Evolutionary conservation across 768 basidiomycete genomes (phyloP).

Genomic region (Lyophyllum semitale): DNA sequence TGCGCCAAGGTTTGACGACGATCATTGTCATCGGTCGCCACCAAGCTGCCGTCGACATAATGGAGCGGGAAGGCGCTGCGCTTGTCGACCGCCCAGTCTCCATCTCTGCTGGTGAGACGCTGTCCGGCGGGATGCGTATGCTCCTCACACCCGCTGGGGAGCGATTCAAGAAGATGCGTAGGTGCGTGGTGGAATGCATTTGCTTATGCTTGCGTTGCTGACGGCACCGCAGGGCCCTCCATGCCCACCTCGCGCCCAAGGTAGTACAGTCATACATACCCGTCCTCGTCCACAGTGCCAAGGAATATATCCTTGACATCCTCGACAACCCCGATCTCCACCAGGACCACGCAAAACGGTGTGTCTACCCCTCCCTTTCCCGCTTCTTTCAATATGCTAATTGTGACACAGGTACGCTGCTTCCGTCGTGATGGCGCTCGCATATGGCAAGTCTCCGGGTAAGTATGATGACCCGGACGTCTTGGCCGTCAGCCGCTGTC

Average conservation of each 20-base stretch:
- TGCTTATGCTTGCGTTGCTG: neutral
- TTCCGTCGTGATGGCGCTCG: slow-evolving; percentile 50
- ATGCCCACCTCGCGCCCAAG: slow-evolving; percentile 60
- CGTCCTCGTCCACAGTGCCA: slow-evolving; percentile 46
- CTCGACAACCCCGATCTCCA: slow-evolving; percentile 44
- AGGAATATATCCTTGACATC: slow-evolving; percentile 47
- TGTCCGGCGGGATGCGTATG: slow-evolving; percentile 60
- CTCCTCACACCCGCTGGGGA: slow-evolving; percentile 59
- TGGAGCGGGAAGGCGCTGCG: slow-evolving; percentile 63
- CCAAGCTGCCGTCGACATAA: slow-evolving; percentile 62
- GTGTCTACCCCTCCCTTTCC: neutral
- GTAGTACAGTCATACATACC: slow-evolving; percentile 48
- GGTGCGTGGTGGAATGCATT: slow-evolving; percentile 29
- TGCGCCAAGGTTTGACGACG: slow-evolving; percentile 49
- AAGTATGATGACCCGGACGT: slow-evolving; percentile 49
- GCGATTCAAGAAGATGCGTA: slow-evolving; percentile 61
- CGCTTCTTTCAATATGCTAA: neutral
- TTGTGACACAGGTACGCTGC: slow-evolving; percentile 42
- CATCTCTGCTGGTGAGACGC: slow-evolving; percentile 60
- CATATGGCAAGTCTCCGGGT: slow-evolving; percentile 46
- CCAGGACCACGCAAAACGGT: slow-evolving; percentile 53
- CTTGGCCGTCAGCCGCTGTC: slow-evolving; percentile 43
- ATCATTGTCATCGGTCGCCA: slow-evolving; percentile 50
- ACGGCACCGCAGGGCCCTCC: slow-evolving; percentile 45
- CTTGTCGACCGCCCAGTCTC: slow-evolving; percentile 55